Evolutionary conservation across 2,329 filamentous ascomycete genomes (phyloP).

Genomic region (Diaporthe citri): DNA sequence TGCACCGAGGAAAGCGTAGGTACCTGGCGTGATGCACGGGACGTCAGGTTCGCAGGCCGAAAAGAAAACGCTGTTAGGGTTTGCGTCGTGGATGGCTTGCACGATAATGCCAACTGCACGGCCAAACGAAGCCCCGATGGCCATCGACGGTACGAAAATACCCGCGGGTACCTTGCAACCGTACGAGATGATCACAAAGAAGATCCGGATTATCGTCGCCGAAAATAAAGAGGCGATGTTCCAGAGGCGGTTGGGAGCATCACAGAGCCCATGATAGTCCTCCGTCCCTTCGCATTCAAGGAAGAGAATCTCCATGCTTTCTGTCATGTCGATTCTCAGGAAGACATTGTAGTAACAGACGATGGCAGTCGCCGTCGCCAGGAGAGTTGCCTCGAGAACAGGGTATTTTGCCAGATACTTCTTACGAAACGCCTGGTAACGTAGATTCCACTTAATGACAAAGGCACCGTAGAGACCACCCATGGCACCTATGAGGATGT

Average conservation of each 20-base stretch:
- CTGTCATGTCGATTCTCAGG: slow-evolving; percentile 96
- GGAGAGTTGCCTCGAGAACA: slow-evolving; percentile 85
- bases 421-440: slow-evolving; percentile 92
- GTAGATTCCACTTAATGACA: slow-evolving; percentile 97
- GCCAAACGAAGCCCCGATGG: slow-evolving; percentile 93
- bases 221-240: slow-evolving; percentile 84
- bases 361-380: slow-evolving; percentile 87
- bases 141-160: slow-evolving; percentile 99
- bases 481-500: slow-evolving; percentile 90
- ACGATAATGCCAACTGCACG: slow-evolving; percentile 95
- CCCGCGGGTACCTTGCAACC: slow-evolving; percentile 98
- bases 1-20: slow-evolving; percentile 95
- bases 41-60: slow-evolving; percentile 89
- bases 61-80: slow-evolving; percentile 88
- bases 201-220: slow-evolving; percentile 83
- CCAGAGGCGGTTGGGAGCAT: slow-evolving; percentile 78
- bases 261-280: slow-evolving; percentile 91
- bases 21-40: slow-evolving; percentile 96
- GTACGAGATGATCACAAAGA: slow-evolving; percentile 94
- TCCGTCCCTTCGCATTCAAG: slow-evolving; percentile 90
- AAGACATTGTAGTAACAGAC: slow-evolving; percentile 99
- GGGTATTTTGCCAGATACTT: slow-evolving; percentile 89
- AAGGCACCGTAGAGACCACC: slow-evolving; percentile 96
- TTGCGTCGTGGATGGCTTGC: slow-evolving; percentile 86
- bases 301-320: slow-evolving; percentile 99